A percentile compares a stretch with the other conserved stretches of the same genome.
Conservation (phyloP, 176 grass and related monocot genomes). For the Oryza longistaminata region DNA sequence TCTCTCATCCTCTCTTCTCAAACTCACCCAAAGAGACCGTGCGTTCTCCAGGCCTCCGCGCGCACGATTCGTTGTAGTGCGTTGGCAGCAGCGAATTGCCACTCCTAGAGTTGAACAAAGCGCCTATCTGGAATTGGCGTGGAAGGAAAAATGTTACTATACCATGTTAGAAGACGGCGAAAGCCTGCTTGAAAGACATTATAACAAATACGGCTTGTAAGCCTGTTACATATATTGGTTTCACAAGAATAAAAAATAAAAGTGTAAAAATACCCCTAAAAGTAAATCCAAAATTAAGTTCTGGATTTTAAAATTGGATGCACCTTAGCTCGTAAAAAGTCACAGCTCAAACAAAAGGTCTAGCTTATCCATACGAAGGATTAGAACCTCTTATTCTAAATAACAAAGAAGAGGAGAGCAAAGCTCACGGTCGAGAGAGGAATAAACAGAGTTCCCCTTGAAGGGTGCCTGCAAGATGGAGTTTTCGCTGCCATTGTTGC, state of each 20-base stretch:
- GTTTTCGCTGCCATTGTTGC: conserved; percentile 19
- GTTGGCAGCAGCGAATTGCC: too few species aligned
- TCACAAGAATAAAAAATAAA: not conserved
- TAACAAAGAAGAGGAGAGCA: not conserved
- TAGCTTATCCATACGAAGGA: not conserved
- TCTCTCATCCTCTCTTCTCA: too few species aligned
- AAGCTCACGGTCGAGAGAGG: not conserved
- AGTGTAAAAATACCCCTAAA: not conserved
- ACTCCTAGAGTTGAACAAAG: too few species aligned
- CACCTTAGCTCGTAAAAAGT: too few species aligned
- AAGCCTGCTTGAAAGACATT: not conserved
- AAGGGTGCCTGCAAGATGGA: not conserved
- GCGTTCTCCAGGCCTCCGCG: too few species aligned
- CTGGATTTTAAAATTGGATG: not conserved
- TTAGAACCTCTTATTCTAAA: not conserved
- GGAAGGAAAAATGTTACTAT: too few species aligned
- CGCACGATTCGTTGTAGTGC: too few species aligned
- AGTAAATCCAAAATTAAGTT: not conserved
- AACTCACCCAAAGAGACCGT: too few species aligned
- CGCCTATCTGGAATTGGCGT: too few species aligned
- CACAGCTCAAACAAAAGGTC: not conserved
- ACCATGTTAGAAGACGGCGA: too few species aligned
- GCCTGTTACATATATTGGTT: too few species aligned
- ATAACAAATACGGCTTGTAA: not conserved
- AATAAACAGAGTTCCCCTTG: not conserved